Evolutionary conservation across 495 filamentous ascomycete species (phyloP).

Genomic region (Oidiodendron maius): DNA sequence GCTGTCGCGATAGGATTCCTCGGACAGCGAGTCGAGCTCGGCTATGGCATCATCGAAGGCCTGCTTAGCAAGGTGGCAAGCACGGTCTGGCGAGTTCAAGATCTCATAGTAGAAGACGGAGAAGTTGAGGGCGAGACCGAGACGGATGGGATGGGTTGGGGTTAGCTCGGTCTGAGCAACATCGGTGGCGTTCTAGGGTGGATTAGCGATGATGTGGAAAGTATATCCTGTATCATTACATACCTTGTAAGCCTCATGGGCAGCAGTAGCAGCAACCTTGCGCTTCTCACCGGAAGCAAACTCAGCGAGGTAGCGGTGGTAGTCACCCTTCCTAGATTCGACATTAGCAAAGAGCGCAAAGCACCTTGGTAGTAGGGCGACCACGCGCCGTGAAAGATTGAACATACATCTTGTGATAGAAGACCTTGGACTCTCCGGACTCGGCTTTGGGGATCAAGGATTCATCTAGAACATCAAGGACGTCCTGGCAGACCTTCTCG

Average conservation of each 20-base stretch:
- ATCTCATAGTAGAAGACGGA: conserved; percentile 99
- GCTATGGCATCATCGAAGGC: conserved; percentile 99
- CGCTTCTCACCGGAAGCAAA: conserved; percentile 99
- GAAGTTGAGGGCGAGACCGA: conserved; percentile 98
- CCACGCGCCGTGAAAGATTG: conserved; percentile 5
- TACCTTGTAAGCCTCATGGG: conserved; percentile 99
- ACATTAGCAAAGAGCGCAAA: conserved; percentile 11
- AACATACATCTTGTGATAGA: conserved; percentile 99
- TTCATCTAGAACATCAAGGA: conserved; percentile 92
- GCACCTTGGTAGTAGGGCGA: not conserved
- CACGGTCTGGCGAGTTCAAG: conserved; percentile 96
- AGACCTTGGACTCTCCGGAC: conserved; percentile 98
- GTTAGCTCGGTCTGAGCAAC: conserved; percentile 96
- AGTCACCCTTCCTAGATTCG: conserved; percentile 90
- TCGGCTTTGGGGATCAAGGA: conserved; percentile 96
- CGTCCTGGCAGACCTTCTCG: conserved; percentile 97
- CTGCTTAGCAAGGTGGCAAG: conserved; percentile 98
- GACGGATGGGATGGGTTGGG: conserved; percentile 96
- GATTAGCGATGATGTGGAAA: not conserved
- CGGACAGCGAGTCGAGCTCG: conserved; percentile 96
- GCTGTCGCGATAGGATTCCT: conserved; percentile 99
- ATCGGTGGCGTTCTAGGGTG: conserved; percentile 82
- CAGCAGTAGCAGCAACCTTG: conserved; percentile 91
- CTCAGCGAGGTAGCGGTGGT: conserved; percentile 98
- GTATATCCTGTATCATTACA: not conserved